These are phyloP conservation scores for Paecilomyces sp. DNA, from an alignment of 2,329 filamentous ascomycete genomes.

Conservation along the genomic window DNA sequence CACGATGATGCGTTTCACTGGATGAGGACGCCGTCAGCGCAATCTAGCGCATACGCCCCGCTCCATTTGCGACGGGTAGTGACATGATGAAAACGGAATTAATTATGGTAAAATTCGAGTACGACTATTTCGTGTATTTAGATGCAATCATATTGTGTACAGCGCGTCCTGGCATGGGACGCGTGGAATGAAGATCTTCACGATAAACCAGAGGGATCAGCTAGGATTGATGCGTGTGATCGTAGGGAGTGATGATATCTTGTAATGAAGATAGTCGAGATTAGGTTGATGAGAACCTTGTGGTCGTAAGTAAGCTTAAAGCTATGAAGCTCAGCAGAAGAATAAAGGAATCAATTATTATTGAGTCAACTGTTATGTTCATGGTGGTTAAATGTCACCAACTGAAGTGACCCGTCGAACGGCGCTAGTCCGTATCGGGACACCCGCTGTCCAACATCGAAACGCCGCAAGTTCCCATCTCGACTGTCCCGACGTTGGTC, in stretches of 20 bases:
- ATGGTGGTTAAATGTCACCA: too few relatives aligned
- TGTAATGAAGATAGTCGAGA: background rate
- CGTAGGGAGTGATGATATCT: background rate
- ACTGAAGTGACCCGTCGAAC: background rate
- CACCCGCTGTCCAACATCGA: slow-evolving; percentile 1
- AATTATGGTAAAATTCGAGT: slow-evolving; percentile 1
- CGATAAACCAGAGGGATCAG: background rate
- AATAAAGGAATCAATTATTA: background rate
- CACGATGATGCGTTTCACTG: background rate
- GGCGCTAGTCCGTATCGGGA: slow-evolving; percentile 11
- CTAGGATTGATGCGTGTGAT: background rate
- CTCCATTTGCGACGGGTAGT: background rate
- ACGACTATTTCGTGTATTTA: slow-evolving; percentile 9
- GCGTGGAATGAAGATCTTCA: background rate
- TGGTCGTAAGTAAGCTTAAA: background rate
- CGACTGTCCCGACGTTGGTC: slow-evolving; percentile 1
- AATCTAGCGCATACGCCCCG: background rate
- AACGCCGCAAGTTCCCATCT: background rate
- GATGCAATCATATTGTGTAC: slow-evolving; percentile 2
- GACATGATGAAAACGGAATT: slow-evolving; percentile 1
- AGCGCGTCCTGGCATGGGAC: slow-evolving; percentile 3
- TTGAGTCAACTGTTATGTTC: too few relatives aligned
- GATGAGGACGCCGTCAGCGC: slow-evolving; percentile 3
- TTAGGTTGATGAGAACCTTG: too few relatives aligned
- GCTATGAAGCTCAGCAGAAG: background rate